These are phyloP conservation scores for Xylaria sp. DNA, from an alignment of 2,329 filamentous ascomycete species.

Conservation along the genomic window DNA sequence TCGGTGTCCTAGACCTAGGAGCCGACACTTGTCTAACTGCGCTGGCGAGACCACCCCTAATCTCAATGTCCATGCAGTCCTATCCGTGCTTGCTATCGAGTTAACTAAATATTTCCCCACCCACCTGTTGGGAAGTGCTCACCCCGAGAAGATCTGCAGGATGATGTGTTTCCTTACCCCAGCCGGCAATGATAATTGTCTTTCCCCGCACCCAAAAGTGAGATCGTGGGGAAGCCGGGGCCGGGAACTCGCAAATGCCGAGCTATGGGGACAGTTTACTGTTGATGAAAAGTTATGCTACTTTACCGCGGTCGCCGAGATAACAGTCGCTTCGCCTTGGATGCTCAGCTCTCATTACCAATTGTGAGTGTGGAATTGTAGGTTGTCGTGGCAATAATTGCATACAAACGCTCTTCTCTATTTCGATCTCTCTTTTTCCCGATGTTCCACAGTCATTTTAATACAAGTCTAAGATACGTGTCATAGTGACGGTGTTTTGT, in stretches of 20 bases:
- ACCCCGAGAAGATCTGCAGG: neutral
- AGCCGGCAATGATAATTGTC: neutral
- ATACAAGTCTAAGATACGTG: neutral
- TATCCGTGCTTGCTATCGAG: neutral
- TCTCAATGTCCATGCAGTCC: no score
- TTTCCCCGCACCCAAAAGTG: conserved; percentile 19
- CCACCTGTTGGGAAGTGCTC: neutral
- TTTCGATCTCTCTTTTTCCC: neutral
- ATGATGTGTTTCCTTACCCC: conserved; percentile 1
- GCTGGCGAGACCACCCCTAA: neutral
- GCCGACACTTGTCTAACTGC: neutral
- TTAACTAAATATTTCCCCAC: neutral
- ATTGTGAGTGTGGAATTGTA: neutral
- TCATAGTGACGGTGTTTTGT: neutral
- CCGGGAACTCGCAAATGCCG: neutral
- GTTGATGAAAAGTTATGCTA: neutral
- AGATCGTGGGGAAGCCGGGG: conserved; percentile 2
- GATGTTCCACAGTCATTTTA: neutral
- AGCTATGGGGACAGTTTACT: neutral
- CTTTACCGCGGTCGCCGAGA: neutral
- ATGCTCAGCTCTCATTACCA: neutral
- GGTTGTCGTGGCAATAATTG: neutral
- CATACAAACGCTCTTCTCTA: no score
- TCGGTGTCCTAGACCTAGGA: neutral
- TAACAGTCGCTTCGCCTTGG: neutral